Evolutionary conservation across 352 stramenopile genomes (phyloP).

Genomic region (Phytophthora agathidicida): DNA sequence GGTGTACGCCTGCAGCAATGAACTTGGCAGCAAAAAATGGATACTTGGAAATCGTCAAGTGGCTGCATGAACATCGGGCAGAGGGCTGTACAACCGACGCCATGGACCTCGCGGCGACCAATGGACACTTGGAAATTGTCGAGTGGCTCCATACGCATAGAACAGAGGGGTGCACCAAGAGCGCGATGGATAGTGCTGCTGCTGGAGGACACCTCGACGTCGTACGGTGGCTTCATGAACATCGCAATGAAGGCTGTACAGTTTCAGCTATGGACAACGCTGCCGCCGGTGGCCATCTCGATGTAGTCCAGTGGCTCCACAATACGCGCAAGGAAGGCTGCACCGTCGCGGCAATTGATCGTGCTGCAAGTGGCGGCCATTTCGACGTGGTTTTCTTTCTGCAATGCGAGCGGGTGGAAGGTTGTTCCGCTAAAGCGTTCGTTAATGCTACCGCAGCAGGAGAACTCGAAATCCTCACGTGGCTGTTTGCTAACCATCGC

Average conservation of each 20-base stretch:
- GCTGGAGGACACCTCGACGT: constrained; percentile 22
- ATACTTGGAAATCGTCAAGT: constrained; percentile 17
- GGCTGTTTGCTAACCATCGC: constrained; percentile 31
- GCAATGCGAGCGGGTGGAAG: constrained; percentile 16
- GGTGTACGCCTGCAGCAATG: constrained; percentile 24
- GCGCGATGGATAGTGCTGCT: constrained; percentile 23
- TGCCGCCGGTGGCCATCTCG: constrained; percentile 19
- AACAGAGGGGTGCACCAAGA: constrained; percentile 21
- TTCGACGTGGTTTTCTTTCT: constrained; percentile 32
- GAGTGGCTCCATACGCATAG: constrained; percentile 49
- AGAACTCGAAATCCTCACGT: constrained; percentile 39
- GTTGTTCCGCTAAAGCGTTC: constrained; percentile 30
- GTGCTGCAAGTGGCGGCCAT: constrained; percentile 20
- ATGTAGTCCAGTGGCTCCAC: constrained; percentile 26
- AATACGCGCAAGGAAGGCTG: constrained; percentile 20
- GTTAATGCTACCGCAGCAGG: constrained; percentile 35
- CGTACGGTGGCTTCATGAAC: constrained; percentile 31
- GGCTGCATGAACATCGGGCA: constrained; percentile 21
- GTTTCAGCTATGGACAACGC: constrained; percentile 28
- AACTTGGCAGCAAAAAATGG: constrained; percentile 29
- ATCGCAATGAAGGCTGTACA: constrained; percentile 31
- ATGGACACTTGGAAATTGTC: constrained; percentile 48
- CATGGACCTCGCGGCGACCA: constrained; percentile 28
- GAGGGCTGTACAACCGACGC: constrained; percentile 27
- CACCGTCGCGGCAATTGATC: constrained; percentile 27